Conservation (phyloP, 108 stramenopile genomes). For the Skeletonema tropicum region DNA sequence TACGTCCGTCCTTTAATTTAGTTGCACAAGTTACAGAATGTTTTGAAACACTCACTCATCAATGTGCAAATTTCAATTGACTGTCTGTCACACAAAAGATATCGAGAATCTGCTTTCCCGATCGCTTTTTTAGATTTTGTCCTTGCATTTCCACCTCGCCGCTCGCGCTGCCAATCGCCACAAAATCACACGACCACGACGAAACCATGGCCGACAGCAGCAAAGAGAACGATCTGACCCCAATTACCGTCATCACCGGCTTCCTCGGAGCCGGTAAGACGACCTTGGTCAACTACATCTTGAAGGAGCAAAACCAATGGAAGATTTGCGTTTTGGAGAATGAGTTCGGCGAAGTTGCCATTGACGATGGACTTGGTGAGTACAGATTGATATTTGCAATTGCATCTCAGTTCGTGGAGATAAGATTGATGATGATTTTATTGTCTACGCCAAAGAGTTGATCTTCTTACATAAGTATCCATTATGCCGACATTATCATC, state of each 20-base stretch:
- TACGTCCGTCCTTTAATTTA: too few relatives aligned
- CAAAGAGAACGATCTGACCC: constrained; percentile 64
- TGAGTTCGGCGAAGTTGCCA: constrained; percentile 97
- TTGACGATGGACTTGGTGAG: constrained; percentile 94
- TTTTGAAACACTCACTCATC: too few relatives aligned
- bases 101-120: neutral
- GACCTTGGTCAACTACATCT: constrained; percentile 97
- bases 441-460: neutral
- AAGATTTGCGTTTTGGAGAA: constrained; percentile 99
- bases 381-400: neutral
- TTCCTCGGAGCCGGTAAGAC: constrained; percentile 98
- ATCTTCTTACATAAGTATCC: too few relatives aligned
- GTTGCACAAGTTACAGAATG: too few relatives aligned
- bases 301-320: constrained; percentile 96
- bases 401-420: neutral
- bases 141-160: too few relatives aligned
- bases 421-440: constrained; percentile 5
- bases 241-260: constrained; percentile 93
- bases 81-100: neutral
- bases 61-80: too few relatives aligned
- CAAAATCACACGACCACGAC: neutral
- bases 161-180: too few relatives aligned
- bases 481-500: too few relatives aligned
- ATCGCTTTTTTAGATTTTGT: neutral
- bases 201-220: constrained; percentile 50